Evolutionary conservation across 2,329 filamentous ascomycete genomes (phyloP).

Genomic region (Diaporthe batatas): DNA sequence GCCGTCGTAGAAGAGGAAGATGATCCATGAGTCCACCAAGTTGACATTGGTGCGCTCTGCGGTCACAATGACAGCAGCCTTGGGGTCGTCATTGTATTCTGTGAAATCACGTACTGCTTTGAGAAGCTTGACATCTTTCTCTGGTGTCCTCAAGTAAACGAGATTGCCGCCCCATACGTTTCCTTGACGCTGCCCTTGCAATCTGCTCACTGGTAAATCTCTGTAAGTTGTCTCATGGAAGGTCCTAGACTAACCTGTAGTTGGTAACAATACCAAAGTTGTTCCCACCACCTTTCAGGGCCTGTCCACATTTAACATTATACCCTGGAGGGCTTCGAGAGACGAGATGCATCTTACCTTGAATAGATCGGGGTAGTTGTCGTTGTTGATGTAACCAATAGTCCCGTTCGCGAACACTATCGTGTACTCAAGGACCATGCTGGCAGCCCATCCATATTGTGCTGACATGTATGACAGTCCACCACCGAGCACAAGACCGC

Average conservation of each 20-base stretch:
- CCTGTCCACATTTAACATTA: not conserved
- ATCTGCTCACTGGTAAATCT: not conserved
- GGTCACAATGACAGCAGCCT: conserved; percentile 20
- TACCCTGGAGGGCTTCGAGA: not conserved
- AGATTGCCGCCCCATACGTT: conserved; percentile 28
- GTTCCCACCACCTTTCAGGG: conserved; percentile 24
- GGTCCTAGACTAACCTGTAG: not conserved
- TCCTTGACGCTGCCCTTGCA: conserved; percentile 20
- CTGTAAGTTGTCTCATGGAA: not conserved
- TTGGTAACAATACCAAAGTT: conserved; percentile 13
- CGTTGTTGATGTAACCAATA: conserved; percentile 1
- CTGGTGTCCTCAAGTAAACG: conserved; percentile 18
- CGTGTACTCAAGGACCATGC: conserved; percentile 29
- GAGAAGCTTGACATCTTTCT: conserved; percentile 15
- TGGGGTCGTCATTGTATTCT: conserved; percentile 12
- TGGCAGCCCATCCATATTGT: conserved; percentile 22
- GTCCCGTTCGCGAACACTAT: conserved; percentile 23
- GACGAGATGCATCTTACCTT: conserved; percentile 11
- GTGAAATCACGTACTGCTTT: conserved; percentile 23
- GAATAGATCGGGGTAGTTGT: conserved; percentile 14
- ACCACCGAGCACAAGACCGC: conserved; percentile 26
- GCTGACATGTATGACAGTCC: conserved; percentile 22
- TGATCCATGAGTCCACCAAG: conserved; percentile 22
- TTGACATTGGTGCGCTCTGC: conserved; percentile 19
- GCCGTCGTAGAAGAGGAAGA: conserved; percentile 24